Evolutionary conservation across 1,284 basidiomycete species (phyloP).

Genomic region (Ustilago trichophora): DNA sequence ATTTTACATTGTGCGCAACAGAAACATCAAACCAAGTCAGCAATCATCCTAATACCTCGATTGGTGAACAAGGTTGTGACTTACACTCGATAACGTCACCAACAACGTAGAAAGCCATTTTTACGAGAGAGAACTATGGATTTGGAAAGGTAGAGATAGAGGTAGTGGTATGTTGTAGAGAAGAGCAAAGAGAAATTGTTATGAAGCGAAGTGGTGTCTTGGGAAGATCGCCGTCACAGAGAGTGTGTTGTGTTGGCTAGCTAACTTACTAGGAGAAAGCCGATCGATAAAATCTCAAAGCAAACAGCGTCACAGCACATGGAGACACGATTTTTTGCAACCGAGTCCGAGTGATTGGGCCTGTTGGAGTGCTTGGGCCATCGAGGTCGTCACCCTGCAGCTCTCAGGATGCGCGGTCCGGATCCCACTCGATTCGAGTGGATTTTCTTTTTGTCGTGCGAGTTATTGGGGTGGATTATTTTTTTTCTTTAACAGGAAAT

Average conservation of each 20-base stretch:
- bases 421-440: background rate
- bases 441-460: conserved; percentile 8
- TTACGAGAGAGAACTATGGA: background rate
- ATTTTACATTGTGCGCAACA: background rate
- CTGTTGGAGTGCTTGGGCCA: conserved; percentile 21
- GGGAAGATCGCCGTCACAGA: too few relatives aligned
- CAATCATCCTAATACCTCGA: background rate
- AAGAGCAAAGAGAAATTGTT: background rate
- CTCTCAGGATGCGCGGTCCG: conserved; percentile 22
- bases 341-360: conserved; percentile 1
- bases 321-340: background rate
- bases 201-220: background rate
- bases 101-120: conserved; percentile 56
- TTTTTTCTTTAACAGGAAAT: too few relatives aligned
- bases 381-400: conserved; percentile 23
- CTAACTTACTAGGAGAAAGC: conserved; percentile 3
- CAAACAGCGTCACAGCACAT: conserved; percentile 21
- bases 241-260: background rate
- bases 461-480: too few relatives aligned
- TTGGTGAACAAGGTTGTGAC: background rate
- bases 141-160: background rate
- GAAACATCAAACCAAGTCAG: background rate
- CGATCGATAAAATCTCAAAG: conserved; percentile 24
- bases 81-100: conserved; percentile 58
- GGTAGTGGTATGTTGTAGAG: conserved; percentile 2